A percentile compares a stretch with the other conserved stretches of the same genome.
Evolutionary conservation across 176 grass and related monocot genomes (phyloP).

Genomic region (Hordeum marinum): DNA sequence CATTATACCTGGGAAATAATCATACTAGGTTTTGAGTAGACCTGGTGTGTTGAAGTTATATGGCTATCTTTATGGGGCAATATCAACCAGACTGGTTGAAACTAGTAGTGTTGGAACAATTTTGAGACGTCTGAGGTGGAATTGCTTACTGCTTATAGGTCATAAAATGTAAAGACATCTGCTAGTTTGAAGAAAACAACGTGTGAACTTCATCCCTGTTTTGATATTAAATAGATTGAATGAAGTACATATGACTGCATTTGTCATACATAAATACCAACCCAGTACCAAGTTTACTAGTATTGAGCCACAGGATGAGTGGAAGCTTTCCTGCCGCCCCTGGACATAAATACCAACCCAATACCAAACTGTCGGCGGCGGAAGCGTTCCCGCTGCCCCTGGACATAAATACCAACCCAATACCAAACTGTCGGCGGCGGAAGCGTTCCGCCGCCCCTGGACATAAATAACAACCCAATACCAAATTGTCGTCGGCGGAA

Average conservation of each 20-base stretch:
- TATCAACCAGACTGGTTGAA: neutral
- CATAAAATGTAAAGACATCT: neutral
- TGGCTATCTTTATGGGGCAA: neutral
- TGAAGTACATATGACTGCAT: neutral
- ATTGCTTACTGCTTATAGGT: neutral
- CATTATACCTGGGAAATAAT: neutral
- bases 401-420: no score
- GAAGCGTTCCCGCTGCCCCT: no score
- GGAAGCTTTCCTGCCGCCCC: no score
- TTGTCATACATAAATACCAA: neutral
- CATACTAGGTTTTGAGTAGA: neutral
- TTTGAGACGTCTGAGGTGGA: neutral
- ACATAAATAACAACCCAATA: neutral
- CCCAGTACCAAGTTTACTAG: neutral
- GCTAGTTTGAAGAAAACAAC: neutral
- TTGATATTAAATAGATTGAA: neutral
- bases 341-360: no score
- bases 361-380: no score
- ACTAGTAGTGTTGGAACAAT: neutral
- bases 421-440: no score
- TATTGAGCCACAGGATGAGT: neutral
- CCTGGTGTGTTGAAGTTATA: neutral
- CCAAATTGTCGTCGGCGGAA: no score
- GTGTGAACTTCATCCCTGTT: neutral
- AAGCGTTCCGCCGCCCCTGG: neutral